Base-by-base conservation (phyloP, 805 yeast genomes). In the Ogataea dorogensis region DNA sequence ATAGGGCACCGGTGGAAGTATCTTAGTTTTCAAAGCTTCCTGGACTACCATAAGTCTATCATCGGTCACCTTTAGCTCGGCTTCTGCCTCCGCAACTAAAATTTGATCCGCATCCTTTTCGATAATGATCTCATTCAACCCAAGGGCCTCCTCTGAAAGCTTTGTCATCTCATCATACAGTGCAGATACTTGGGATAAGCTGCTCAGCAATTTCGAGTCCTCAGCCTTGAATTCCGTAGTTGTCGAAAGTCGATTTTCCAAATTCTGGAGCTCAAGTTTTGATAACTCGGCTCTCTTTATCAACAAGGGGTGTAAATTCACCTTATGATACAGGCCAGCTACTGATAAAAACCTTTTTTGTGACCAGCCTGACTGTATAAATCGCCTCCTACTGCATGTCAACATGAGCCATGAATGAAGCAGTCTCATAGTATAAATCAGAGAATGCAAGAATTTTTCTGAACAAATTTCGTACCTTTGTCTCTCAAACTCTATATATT, bases 1-100 rank as follows among this genome's bases (percentile, higher is more conserved):
- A 57, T 83, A 85, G 28, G 78, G 80, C 46, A 83, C 81, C 3
- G 85, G 77, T 2, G 97, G 96, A 15, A 91, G 61, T 5, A 93
- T 64, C 26, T 71, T 68, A 5, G 70, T 53, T 41, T 81, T 77
- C n/a, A 86, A 61, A 20, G 63, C 59, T 2, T 60, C 54, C 0
- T 78, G 65, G 1, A 73, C 53, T 7, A 56, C 47, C 3, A 58
- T 56, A 7, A 86, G 56, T 9, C 58, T 54, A 0, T 83, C 83
- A 5, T 66, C 37, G 2, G 61, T 42, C 1, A 59, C 51, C 1
- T 63, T 65, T 5, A 86, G 50, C 52, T 89, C 97, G 4, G 43
- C 43, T 27, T 67, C 56, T 0, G 95, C 96, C 10, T 82, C 89
- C 4, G 63, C 67, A 24, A 62, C 64, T 24, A 81, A 56, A 3